A percentile compares a stretch with the other conserved stretches of the same genome.
Evolutionary conservation across 805 yeast genomes (phyloP).

Genomic region (Yarrowia keelungensis): DNA sequence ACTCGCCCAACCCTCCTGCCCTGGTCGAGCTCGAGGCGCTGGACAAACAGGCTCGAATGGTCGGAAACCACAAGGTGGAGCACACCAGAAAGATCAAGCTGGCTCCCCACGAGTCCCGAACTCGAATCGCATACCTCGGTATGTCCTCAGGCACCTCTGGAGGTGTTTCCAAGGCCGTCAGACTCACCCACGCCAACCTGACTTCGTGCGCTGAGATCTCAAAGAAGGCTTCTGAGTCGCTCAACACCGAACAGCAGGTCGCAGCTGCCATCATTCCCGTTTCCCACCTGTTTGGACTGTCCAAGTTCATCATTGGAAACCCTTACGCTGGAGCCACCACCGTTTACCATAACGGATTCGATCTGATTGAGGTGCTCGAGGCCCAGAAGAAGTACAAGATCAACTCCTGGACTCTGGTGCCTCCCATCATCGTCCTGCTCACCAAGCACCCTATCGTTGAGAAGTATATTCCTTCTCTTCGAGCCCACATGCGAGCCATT

Average conservation of each 20-base stretch:
- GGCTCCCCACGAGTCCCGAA: slow-evolving; percentile 17
- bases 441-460: slow-evolving; percentile 57
- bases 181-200: slow-evolving; percentile 65
- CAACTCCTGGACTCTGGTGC: slow-evolving; percentile 53
- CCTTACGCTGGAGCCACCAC: slow-evolving; percentile 17
- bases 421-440: slow-evolving; percentile 55
- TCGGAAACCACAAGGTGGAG: slow-evolving; percentile 12
- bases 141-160: slow-evolving; percentile 56
- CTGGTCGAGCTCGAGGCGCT: slow-evolving; percentile 13
- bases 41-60: slow-evolving; percentile 16
- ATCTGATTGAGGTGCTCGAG: slow-evolving; percentile 31
- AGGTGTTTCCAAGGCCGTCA: slow-evolving; percentile 75
- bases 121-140: slow-evolving; percentile 46
- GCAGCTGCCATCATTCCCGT: slow-evolving; percentile 45
- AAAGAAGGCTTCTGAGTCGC: slow-evolving; percentile 46
- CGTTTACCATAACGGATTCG: slow-evolving; percentile 30
- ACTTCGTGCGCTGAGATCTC: slow-evolving; percentile 53
- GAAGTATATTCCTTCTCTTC: slow-evolving; percentile 52
- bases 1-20: slow-evolving; percentile 13
- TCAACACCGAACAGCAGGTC: slow-evolving; percentile 41
- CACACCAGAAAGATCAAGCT: slow-evolving; percentile 21
- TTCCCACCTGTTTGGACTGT: slow-evolving; percentile 50
- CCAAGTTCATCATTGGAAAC: slow-evolving; percentile 44
- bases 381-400: slow-evolving; percentile 47
- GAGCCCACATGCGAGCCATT: slow-evolving; percentile 52